Conservation (phyloP, 164 flowering plant species). For the Platanus orientalis region DNA sequence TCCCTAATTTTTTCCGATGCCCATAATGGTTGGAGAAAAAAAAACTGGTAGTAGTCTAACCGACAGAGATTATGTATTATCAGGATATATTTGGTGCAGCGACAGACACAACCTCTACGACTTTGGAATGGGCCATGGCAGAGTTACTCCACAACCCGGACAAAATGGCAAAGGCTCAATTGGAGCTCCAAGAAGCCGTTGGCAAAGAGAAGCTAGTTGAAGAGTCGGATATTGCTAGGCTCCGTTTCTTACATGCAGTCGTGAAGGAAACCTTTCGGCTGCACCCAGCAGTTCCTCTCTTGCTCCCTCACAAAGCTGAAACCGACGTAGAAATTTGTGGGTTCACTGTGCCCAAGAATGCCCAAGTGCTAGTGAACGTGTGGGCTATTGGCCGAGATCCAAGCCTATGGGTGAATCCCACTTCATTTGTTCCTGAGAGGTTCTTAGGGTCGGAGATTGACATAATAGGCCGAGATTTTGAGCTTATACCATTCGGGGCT, state of each 20-base stretch:
- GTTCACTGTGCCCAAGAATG: slow-evolving; percentile 1
- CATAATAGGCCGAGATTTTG: slow-evolving; percentile 14
- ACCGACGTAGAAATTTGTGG: neutral
- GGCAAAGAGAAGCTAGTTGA: neutral
- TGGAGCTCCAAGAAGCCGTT: neutral
- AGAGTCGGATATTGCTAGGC: neutral
- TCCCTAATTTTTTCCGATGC: too few relatives aligned
- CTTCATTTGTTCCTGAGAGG: neutral
- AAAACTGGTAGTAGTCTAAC: too few relatives aligned
- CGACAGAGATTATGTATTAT: neutral
- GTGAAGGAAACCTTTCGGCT: neutral
- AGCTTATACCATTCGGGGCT: slow-evolving; percentile 23
- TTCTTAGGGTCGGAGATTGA: slow-evolving; percentile 1
- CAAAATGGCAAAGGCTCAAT: neutral
- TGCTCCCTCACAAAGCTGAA: neutral
- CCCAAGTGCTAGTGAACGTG: neutral
- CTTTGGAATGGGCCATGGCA: neutral
- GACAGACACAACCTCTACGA: neutral
- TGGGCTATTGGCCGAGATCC: neutral
- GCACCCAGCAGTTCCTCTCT: neutral
- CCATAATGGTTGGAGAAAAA: too few relatives aligned
- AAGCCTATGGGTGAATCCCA: neutral
- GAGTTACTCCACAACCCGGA: neutral
- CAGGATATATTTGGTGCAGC: neutral
- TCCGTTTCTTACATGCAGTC: neutral